Base-by-base conservation (phyloP, 306 rosid genomes). In the Fragaria nilgerrensis region DNA sequence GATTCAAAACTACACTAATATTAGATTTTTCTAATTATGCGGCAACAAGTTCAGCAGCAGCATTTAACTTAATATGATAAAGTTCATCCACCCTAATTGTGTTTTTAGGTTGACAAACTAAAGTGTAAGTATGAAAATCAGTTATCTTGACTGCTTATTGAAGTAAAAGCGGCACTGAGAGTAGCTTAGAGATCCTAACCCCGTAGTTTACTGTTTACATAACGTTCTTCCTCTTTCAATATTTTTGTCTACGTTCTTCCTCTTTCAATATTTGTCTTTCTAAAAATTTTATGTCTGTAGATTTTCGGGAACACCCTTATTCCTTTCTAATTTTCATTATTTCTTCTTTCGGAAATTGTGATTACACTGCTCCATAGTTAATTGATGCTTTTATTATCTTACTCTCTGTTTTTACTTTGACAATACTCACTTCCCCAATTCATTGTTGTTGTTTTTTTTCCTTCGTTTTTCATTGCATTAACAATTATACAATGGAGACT, bases 91-190 rank as follows among this genome's bases (percentile, higher is more conserved):
- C 72, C 79, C 75, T 89, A 85, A 78, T 86, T 36, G 68, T 76
- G 45, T 82, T 50, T 50, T 29, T 84, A 87, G 92, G 76, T 77
- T 78, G 70, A 80, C 71, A 80, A 77, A 76, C 82, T 77, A 78
- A 77, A 84, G 68, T 85, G 83, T 83, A 84, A 88, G 83, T 84
- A 79, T 75, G 62, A 71, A 74, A 82, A 68, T 56, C 76, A 77
- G 67, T 79, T 84, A 73, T 68, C 67, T 70, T 80, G 72, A 77
- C 55, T 66, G 76, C 81, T 17, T 63, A 79, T 77, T 66, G 70
- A 77, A 78, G 67, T 65, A 48, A 61, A 64, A 82, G 79, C 68
- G 78, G 74, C 70, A 19, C 48, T 17, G 48, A 20, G 48, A 12
- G 13, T 37, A 66, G 70, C 20, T 66, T 66, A 66, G 29, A 66